Conservation (phyloP, 2,329 filamentous ascomycete species). For the Diaporthe vaccinii region DNA sequence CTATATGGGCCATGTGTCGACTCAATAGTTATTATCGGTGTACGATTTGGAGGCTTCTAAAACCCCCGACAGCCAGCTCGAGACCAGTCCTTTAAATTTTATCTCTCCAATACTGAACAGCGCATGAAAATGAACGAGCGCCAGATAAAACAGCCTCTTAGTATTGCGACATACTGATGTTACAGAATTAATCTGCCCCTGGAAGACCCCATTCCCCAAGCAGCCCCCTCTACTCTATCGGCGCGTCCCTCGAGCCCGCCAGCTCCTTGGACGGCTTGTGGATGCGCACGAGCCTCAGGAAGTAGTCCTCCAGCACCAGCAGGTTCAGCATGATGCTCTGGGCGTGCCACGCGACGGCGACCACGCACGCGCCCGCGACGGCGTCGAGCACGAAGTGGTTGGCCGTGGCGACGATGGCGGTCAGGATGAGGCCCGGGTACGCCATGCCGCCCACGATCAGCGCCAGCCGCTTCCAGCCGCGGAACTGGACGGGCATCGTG, state of each 20-base stretch:
- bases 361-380: slow-evolving; percentile 76
- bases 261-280: slow-evolving; percentile 67
- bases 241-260: neutral
- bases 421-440: slow-evolving; percentile 75
- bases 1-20: too few relatives aligned
- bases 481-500: slow-evolving; percentile 71
- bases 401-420: slow-evolving; percentile 78
- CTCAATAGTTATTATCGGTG: neutral
- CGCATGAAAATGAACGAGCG: neutral
- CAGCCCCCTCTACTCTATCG: neutral
- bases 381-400: slow-evolving; percentile 82
- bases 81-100: neutral
- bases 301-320: slow-evolving; percentile 76
- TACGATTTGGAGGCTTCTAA: too few relatives aligned
- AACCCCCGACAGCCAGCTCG: too few relatives aligned
- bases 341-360: slow-evolving; percentile 72
- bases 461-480: slow-evolving; percentile 63
- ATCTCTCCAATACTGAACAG: neutral
- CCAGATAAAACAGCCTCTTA: slow-evolving; percentile 14
- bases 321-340: slow-evolving; percentile 72
- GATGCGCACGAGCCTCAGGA: slow-evolving; percentile 72
- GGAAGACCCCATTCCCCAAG: neutral
- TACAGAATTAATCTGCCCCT: neutral
- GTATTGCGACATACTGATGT: neutral
- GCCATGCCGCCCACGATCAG: slow-evolving; percentile 65